phyloP scores from a whole-genome alignment of 805 yeast genomes.

The Barnettozyma pratensis region DNA sequence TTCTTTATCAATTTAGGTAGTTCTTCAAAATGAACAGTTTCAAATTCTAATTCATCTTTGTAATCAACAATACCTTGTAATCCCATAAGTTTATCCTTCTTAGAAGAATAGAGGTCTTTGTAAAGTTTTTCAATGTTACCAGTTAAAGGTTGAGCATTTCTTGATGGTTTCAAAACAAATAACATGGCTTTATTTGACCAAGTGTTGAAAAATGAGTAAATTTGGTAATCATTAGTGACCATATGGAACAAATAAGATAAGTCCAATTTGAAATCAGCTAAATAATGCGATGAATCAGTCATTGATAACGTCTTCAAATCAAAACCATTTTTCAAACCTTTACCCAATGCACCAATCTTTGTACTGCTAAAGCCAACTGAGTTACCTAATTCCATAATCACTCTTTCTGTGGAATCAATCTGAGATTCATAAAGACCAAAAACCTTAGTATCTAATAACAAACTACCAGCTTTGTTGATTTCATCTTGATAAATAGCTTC shows the following conservation, averaged over 20 bases:
- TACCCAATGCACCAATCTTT: constrained; percentile 77
- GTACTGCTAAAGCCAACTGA: constrained; percentile 64
- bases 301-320: constrained; percentile 48
- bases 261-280: constrained; percentile 50
- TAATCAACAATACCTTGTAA: constrained; percentile 47
- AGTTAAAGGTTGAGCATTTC: constrained; percentile 61
- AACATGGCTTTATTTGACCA: constrained; percentile 49
- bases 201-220: constrained; percentile 61
- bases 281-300: constrained; percentile 46
- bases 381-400: constrained; percentile 73
- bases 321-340: constrained; percentile 83
- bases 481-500: constrained; percentile 59
- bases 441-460: constrained; percentile 57
- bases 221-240: constrained; percentile 68
- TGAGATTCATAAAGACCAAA: constrained; percentile 75
- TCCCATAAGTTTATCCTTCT: constrained; percentile 39
- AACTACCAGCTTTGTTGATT: constrained; percentile 48
- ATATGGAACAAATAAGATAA: constrained; percentile 64
- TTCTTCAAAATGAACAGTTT: constrained; percentile 49
- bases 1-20: constrained; percentile 50
- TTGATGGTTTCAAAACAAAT: constrained; percentile 63
- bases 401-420: constrained; percentile 62
- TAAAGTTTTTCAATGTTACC: constrained; percentile 49
- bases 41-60: constrained; percentile 48
- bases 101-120: constrained; percentile 43